These are phyloP conservation scores for Discostella stelligera DNA, from an alignment of 352 stramenopile genomes.

Conservation along the genomic window DNA sequence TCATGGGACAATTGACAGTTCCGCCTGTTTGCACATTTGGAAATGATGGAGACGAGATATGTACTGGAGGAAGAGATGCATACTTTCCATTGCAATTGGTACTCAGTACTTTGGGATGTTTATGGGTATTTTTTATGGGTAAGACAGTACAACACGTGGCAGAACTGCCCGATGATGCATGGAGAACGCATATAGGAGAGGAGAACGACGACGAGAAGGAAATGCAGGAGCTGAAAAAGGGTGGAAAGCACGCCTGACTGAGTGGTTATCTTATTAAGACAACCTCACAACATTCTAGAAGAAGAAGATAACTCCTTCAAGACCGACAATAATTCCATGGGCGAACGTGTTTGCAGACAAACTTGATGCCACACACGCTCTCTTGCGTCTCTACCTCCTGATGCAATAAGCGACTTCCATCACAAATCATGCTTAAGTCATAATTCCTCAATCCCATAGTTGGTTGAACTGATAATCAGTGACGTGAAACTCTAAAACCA, in stretches of 20 bases:
- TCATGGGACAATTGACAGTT: conserved; percentile 67
- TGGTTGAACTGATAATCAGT: too few species aligned
- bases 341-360: too few species aligned
- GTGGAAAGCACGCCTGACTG: conserved; percentile 26
- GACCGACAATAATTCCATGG: too few species aligned
- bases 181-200: conserved; percentile 76
- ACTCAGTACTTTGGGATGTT: conserved; percentile 59
- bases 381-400: too few species aligned
- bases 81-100: conserved; percentile 69
- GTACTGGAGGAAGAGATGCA: conserved; percentile 60
- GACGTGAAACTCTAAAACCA: conserved; percentile 49
- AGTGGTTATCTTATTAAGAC: not conserved
- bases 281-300: not conserved
- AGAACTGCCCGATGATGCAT: conserved; percentile 74
- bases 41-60: conserved; percentile 40
- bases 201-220: conserved; percentile 38
- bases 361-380: not conserved
- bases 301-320: not conserved
- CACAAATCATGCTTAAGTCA: too few species aligned
- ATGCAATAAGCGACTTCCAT: too few species aligned
- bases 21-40: conserved; percentile 35
- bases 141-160: conserved; percentile 61
- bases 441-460: too few species aligned
- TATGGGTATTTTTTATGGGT: conserved; percentile 72
- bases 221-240: conserved; percentile 30